phyloP scores from a whole-genome alignment of 306 rosid species.

The Argentina anserina region DNA sequence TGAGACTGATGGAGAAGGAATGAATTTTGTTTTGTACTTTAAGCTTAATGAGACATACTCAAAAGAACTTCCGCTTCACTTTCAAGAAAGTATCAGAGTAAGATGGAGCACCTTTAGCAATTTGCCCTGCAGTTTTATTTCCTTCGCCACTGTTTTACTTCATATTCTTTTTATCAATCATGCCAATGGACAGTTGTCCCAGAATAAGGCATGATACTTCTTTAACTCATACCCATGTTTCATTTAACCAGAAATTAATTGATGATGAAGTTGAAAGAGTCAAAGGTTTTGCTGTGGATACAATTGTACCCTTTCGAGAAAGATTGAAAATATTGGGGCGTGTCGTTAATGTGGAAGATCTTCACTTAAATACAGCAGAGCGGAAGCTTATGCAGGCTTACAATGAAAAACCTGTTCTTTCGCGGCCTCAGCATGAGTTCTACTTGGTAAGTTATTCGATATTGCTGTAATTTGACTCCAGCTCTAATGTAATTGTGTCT shows the following conservation, averaged over 20 bases:
- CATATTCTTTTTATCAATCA: neutral
- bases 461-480: neutral
- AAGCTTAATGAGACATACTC: constrained; percentile 76
- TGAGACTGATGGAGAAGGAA: constrained; percentile 93
- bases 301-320: constrained; percentile 69
- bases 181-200: neutral
- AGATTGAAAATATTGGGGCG: constrained; percentile 95
- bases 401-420: constrained; percentile 97
- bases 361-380: constrained; percentile 79
- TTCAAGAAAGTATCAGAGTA: constrained; percentile 89
- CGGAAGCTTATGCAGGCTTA: constrained; percentile 93
- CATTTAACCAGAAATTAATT: constrained; percentile 56
- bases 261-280: constrained; percentile 94
- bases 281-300: constrained; percentile 79
- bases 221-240: constrained; percentile 8
- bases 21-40: constrained; percentile 86
- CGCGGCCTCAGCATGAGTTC: constrained; percentile 97
- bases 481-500: neutral
- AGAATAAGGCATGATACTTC: neutral
- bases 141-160: neutral
- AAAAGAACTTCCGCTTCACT: constrained; percentile 72
- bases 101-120: constrained; percentile 32
- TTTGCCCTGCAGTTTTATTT: neutral
- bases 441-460: constrained; percentile 45
- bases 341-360: constrained; percentile 77